Evolutionary conservation across 208 protist genomes (phyloP).

Genomic region (Trichomonas vaginalis): DNA sequence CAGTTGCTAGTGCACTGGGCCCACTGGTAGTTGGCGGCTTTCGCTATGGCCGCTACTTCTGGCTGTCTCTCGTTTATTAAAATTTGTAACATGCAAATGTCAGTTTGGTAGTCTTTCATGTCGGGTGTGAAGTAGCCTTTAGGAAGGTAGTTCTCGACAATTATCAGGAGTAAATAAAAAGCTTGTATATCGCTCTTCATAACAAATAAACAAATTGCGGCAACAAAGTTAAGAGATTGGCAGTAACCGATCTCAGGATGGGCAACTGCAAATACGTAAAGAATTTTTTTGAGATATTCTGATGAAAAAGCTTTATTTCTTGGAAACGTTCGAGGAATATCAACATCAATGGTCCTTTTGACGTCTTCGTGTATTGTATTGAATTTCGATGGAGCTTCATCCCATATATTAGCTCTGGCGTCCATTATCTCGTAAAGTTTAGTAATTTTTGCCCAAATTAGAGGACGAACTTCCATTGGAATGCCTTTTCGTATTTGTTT

Average conservation of each 20-base stretch:
- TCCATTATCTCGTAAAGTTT: not conserved
- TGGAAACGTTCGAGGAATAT: not conserved
- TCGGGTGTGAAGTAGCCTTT: conserved; percentile 12
- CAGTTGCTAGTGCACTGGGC: not conserved
- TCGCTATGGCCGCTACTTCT: not conserved
- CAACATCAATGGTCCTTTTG: not conserved
- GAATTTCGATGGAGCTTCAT: not conserved
- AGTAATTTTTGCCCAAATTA: not conserved
- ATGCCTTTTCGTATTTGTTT: not conserved
- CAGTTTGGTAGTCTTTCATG: conserved; percentile 7
- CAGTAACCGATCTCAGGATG: conserved; percentile 50
- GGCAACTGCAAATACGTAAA: conserved; percentile 34
- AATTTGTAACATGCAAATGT: not conserved
- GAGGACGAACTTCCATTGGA: not conserved
- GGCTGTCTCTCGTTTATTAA: not conserved
- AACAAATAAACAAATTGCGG: conserved; percentile 40
- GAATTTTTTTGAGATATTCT: conserved; percentile 28
- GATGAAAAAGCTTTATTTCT: not conserved
- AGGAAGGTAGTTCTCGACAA: conserved; percentile 35
- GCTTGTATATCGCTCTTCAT: conserved; percentile 41
- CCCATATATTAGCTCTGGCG: not conserved
- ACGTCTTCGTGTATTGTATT: not conserved
- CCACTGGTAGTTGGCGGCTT: not conserved
- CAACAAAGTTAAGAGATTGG: conserved; percentile 54
- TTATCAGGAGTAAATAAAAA: conserved; percentile 42